Base-by-base conservation (phyloP, 805 yeast species). In the Martiniozyma abietophila region DNA sequence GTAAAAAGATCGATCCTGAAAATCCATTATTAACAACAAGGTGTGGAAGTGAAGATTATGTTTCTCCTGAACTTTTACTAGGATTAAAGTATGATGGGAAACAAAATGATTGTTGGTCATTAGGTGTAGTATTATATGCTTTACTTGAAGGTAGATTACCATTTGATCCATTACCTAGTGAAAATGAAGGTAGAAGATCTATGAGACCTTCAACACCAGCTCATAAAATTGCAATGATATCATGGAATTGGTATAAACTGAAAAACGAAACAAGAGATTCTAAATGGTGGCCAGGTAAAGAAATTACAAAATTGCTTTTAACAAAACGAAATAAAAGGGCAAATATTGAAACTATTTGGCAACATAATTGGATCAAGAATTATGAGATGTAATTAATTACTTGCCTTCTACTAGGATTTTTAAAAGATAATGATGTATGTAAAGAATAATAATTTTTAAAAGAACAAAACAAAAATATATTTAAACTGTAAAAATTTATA, bases 11-110 rank as follows among this genome's bases (percentile, higher is more conserved):
- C 17, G 74, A 69, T 32, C 69, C 74, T 1, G 66, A 62, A 2
- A 63, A 71, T 43, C 81, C 85, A 18, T 47, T 79, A 38, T 65
- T 94, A 18, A 69, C 82, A 3, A 89, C 97, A 1, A 61, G 97
- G 41, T 92, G 98, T 56, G 98, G 99, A 0, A 83, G 95, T 1
- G 96, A 84, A 43, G 98, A 92, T 53, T 92, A 92, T 49, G 95
- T 92, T 6, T 80, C 96, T 0, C 99, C 98, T 0, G 99, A 92
- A 51, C 59, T 92, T 17, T 61, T 92, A 25, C 73, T 92, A 74
- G 97, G 97, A 1, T 65, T 83, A 36, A 80, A 85, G 6, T 92
- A 92, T 51, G 89, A 89, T 49, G 99, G 99, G 9, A 70, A 81
- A 34, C 75, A 83, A 43, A 80, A 92, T 31, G 99, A 92, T 54